A percentile compares a stretch with the other conserved stretches of the same genome.
Conservation (phyloP, 2,329 filamentous ascomycete genomes). For the Ilyonectria mors-panacis region DNA sequence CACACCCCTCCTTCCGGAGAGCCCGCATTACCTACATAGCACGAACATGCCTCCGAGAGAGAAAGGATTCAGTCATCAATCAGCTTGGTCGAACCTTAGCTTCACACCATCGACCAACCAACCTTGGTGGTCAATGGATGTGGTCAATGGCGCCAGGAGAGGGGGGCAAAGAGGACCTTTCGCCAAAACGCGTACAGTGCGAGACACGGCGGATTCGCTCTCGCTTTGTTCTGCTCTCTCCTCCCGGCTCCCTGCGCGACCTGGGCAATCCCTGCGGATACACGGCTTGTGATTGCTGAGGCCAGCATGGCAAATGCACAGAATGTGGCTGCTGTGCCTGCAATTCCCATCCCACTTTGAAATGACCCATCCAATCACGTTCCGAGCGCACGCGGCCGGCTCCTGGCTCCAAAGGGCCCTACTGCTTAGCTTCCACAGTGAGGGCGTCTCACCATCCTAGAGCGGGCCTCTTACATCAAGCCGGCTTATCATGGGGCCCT, state of each 20-base stretch:
- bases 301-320: constrained; percentile 36
- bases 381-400: constrained; percentile 27
- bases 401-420: constrained; percentile 15
- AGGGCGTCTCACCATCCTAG: constrained; percentile 32
- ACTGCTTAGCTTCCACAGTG: constrained; percentile 12
- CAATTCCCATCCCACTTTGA: constrained; percentile 37
- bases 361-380: constrained; percentile 33
- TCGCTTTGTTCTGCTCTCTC: constrained; percentile 7
- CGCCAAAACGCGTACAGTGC: constrained; percentile 39
- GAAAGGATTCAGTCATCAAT: constrained; percentile 4
- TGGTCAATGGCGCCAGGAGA: constrained; percentile 27
- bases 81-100: constrained; percentile 23
- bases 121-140: constrained; percentile 20
- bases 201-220: constrained; percentile 10
- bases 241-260: constrained; percentile 12
- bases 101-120: constrained; percentile 31
- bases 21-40: constrained; percentile 23
- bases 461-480: background rate
- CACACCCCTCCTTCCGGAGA: constrained; percentile 19
- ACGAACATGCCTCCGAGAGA: constrained; percentile 11
- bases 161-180: constrained; percentile 21
- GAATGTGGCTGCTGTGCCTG: constrained; percentile 26
- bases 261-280: constrained; percentile 29
- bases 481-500: background rate
- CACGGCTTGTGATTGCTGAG: constrained; percentile 27